phyloP scores from a whole-genome alignment of 148 eudicot species.

The Cornus kousa region DNA sequence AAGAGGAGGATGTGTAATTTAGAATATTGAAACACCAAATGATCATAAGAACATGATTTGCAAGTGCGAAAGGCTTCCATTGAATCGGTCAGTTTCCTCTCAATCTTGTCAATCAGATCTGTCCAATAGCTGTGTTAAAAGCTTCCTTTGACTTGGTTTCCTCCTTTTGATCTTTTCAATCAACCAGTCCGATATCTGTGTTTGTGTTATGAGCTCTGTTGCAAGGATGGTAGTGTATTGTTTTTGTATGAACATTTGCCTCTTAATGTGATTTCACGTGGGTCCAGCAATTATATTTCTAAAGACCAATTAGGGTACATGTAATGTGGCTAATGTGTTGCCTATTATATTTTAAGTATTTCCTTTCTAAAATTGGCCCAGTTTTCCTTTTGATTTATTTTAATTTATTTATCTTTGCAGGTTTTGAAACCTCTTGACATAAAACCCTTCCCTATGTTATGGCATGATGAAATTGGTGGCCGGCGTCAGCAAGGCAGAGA shows the following conservation, averaged over 20 bases:
- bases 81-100: neutral
- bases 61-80: neutral
- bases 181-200: no score
- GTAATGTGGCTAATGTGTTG: neutral
- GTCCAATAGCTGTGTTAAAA: no score
- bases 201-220: no score
- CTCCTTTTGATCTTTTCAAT: no score
- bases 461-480: conserved; percentile 85
- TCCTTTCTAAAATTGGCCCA: neutral
- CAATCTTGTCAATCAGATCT: neutral
- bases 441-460: conserved; percentile 78
- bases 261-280: neutral
- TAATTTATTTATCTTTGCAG: conserved; percentile 34
- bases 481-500: conserved; percentile 58
- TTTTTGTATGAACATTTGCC: no score
- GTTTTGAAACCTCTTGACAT: conserved; percentile 60
- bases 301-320: neutral
- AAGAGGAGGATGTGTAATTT: neutral
- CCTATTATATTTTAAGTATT: neutral
- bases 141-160: no score
- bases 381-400: neutral
- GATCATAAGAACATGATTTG: neutral
- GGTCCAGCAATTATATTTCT: neutral
- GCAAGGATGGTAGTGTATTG: no score
- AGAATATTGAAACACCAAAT: no score